A percentile compares a stretch with the other conserved stretches of the same genome.
Evolutionary conservation across 805 yeast genomes (phyloP).

Genomic region (Yarrowia divulgata): DNA sequence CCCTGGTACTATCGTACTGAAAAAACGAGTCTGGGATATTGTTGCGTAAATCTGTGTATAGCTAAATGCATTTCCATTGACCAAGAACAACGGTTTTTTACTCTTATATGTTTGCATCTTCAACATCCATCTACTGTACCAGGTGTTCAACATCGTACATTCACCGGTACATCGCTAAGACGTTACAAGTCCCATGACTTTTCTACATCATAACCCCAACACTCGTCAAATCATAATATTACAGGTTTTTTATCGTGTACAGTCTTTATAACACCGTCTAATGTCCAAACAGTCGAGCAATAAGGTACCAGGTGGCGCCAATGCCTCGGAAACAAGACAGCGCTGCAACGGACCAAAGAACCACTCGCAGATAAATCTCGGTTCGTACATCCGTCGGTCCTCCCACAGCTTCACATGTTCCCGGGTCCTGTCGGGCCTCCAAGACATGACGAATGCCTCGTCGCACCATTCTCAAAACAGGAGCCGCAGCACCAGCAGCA

Average conservation of each 20-base stretch:
- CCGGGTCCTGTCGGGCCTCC: constrained; percentile 53
- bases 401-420: constrained; percentile 20
- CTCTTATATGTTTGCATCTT: too few species aligned
- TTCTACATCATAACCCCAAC: too few species aligned
- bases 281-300: constrained; percentile 49
- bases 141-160: too few species aligned
- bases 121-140: too few species aligned
- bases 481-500: constrained; percentile 46
- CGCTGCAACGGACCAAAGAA: constrained; percentile 91
- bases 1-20: too few species aligned
- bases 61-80: too few species aligned
- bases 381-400: constrained; percentile 44
- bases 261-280: constrained; percentile 28
- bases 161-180: too few species aligned
- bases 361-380: constrained; percentile 73
- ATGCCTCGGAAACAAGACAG: constrained; percentile 83
- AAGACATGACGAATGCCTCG: constrained; percentile 46
- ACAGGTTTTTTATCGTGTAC: neutral
- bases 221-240: neutral
- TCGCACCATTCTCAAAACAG: constrained; percentile 39
- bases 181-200: too few species aligned
- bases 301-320: constrained; percentile 72
- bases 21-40: too few species aligned
- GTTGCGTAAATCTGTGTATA: too few species aligned
- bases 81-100: too few species aligned